Conservation (phyloP, 139 green algal species). For the Picochlorum sp. region DNA sequence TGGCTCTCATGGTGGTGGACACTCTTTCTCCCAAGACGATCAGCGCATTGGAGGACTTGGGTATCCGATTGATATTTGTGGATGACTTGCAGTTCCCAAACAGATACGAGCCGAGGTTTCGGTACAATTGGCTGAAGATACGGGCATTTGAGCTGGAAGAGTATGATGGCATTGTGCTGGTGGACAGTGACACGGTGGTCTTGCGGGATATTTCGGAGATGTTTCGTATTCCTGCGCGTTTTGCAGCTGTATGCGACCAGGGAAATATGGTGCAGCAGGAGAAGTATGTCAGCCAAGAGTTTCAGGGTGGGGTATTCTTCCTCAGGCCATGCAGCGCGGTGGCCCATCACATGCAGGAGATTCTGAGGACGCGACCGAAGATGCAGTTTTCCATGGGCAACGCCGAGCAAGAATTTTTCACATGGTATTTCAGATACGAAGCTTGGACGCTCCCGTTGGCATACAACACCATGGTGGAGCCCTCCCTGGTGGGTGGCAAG, state of each 20-base stretch:
- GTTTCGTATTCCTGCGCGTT: neutral
- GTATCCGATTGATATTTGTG: neutral
- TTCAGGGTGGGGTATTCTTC: neutral
- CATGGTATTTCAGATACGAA: conserved; percentile 7
- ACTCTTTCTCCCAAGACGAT: neutral
- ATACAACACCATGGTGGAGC: neutral
- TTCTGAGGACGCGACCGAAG: neutral
- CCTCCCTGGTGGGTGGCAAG: neutral
- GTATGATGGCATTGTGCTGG: neutral
- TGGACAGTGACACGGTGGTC: neutral
- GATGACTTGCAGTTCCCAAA: neutral
- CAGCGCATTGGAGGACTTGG: neutral
- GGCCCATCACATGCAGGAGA: neutral
- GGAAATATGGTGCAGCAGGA: neutral
- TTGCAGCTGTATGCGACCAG: neutral
- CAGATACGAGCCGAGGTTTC: neutral
- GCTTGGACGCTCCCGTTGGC: neutral
- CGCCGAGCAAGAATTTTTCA: conserved; percentile 2
- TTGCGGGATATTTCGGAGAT: neutral
- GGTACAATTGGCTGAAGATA: conserved; percentile 2
- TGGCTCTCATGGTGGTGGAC: neutral
- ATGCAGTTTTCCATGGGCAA: neutral
- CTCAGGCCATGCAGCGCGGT: neutral
- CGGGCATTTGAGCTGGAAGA: neutral
- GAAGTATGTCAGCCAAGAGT: neutral